These are phyloP conservation scores for Suhomyces canberraensis DNA, from an alignment of 805 yeast genomes.

Conservation along the genomic window DNA sequence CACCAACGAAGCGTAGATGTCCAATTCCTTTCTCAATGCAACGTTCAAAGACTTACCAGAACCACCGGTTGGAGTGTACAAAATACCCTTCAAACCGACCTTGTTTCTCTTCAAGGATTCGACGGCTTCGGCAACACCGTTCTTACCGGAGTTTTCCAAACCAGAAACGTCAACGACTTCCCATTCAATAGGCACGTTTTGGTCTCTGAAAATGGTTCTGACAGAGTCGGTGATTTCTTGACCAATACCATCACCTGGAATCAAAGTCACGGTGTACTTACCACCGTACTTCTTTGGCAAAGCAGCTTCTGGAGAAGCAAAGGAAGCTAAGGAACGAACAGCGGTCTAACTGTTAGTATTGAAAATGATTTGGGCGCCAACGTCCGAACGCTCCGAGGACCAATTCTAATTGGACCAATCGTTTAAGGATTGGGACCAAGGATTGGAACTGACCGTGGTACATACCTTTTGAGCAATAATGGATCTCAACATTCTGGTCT, in stretches of 20 bases:
- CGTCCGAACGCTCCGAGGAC: no score
- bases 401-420: no score
- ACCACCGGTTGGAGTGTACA: conserved; percentile 80
- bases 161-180: conserved; percentile 55
- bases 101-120: conserved; percentile 91
- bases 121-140: conserved; percentile 80
- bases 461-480: conserved; percentile 21
- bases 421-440: no score
- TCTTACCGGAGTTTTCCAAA: conserved; percentile 50
- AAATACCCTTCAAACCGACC: conserved; percentile 94
- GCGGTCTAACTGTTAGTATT: conserved; percentile 34
- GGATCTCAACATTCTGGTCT: conserved; percentile 18
- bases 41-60: conserved; percentile 88
- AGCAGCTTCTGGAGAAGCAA: conserved; percentile 57
- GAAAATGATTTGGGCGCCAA: no score
- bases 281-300: conserved; percentile 94
- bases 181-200: conserved; percentile 91
- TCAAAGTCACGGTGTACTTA: conserved; percentile 85
- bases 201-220: conserved; percentile 80
- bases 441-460: no score
- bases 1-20: conserved; percentile 93
- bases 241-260: conserved; percentile 99
- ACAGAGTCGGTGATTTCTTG: conserved; percentile 94
- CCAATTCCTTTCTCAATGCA: conserved; percentile 93
- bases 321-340: conserved; percentile 50